These are phyloP conservation scores for Fusarium pseudocircinatum DNA, from an alignment of 2,329 filamentous ascomycete genomes.

Conservation along the genomic window DNA sequence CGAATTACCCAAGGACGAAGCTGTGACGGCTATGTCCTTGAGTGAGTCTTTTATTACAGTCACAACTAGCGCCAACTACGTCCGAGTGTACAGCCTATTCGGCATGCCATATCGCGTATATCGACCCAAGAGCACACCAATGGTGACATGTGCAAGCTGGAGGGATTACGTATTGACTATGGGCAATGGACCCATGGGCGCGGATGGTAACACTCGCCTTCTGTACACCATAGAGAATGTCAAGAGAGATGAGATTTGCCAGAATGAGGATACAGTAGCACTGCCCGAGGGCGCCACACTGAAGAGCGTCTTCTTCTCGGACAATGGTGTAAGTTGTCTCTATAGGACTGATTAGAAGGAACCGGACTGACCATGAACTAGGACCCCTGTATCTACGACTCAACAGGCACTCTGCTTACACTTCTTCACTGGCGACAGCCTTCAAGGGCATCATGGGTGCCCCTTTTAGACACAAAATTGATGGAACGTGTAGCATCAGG, in stretches of 20 bases:
- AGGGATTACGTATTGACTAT: conserved; percentile 96
- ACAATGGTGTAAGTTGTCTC: conserved; percentile 75
- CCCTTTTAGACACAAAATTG: conserved; percentile 87
- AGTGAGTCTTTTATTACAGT: conserved; percentile 92
- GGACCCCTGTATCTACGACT: conserved; percentile 97
- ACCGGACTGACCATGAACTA: conserved; percentile 46
- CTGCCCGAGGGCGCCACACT: conserved; percentile 78
- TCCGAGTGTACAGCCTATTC: conserved; percentile 92
- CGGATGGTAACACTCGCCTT: conserved; percentile 80
- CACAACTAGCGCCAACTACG: conserved; percentile 86
- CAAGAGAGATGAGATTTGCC: conserved; percentile 91
- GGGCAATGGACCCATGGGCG: conserved; percentile 86
- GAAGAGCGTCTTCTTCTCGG: conserved; percentile 89
- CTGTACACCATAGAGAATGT: conserved; percentile 95
- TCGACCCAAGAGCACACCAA: conserved; percentile 87
- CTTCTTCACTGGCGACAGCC: conserved; percentile 90
- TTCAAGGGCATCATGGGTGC: conserved; percentile 89
- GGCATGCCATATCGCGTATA: conserved; percentile 90
- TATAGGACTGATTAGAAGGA: background rate
- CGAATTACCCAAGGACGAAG: conserved; percentile 85
- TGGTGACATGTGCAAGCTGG: conserved; percentile 94
- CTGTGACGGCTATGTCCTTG: conserved; percentile 86
- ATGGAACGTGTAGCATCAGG: conserved; percentile 85
- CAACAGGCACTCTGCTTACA: conserved; percentile 86
- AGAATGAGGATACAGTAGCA: conserved; percentile 92